phyloP scores from a whole-genome alignment of 2,329 filamentous ascomycete genomes.

The Tolypocladium inflatum region DNA sequence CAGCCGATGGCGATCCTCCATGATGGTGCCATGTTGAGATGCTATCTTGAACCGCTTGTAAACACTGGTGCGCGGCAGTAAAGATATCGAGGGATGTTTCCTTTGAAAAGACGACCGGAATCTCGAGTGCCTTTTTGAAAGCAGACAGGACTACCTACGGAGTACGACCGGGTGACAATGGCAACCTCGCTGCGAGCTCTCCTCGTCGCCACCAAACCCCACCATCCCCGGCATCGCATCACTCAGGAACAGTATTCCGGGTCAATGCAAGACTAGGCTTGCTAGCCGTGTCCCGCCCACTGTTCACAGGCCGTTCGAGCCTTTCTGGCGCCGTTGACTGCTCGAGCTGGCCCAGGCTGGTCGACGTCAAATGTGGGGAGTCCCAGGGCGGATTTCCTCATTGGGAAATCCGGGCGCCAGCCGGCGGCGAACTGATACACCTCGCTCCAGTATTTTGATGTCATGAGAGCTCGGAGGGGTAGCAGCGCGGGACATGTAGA shows the following conservation, averaged over 20 bases:
- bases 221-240: neutral
- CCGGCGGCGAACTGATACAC: neutral
- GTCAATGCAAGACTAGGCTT: neutral
- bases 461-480: neutral
- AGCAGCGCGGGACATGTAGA: neutral
- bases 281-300: neutral
- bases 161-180: neutral
- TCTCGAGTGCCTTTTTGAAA: neutral
- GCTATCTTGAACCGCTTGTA: neutral
- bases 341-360: neutral
- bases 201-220: neutral
- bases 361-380: neutral
- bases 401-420: neutral
- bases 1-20: slow-evolving; percentile 46
- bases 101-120: no score
- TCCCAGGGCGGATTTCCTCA: neutral
- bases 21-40: slow-evolving; percentile 30
- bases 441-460: neutral
- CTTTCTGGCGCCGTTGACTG: neutral
- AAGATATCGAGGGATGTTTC: neutral
- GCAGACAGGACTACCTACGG: neutral
- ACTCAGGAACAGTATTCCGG: neutral
- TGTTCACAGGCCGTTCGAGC: neutral
- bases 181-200: neutral
- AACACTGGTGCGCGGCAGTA: neutral